phyloP scores from a whole-genome alignment of 148 eudicot genomes.

The Dianthus caryophyllus region DNA sequence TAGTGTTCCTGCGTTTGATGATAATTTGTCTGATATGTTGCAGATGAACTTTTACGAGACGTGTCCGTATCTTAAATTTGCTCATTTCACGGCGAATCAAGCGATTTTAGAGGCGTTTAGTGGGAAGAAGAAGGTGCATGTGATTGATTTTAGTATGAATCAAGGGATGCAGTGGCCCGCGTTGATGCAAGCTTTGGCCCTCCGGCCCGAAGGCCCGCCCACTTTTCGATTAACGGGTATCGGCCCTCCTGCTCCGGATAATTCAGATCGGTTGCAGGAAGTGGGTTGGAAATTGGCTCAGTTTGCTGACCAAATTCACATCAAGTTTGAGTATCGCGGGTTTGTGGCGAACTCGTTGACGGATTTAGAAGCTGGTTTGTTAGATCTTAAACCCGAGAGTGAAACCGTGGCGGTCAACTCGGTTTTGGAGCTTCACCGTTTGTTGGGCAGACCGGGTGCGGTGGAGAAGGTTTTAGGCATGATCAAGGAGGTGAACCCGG shows the following conservation, averaged over 20 bases:
- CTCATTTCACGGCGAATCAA: constrained; percentile 89
- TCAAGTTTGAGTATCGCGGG: constrained; percentile 68
- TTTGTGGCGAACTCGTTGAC: constrained; percentile 60
- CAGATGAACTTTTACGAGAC: constrained; percentile 84
- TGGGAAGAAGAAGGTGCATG: constrained; percentile 55
- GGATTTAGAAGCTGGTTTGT: constrained; percentile 48
- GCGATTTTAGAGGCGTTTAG: constrained; percentile 81
- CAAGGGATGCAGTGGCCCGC: constrained; percentile 99
- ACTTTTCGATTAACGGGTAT: constrained; percentile 67
- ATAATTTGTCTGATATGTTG: constrained; percentile 45
- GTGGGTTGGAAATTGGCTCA: constrained; percentile 84
- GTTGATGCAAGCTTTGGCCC: constrained; percentile 72
- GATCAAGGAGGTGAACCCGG: constrained; percentile 62
- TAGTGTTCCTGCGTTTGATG: constrained; percentile 34
- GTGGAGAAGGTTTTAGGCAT: constrained; percentile 52
- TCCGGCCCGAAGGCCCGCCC: constrained; percentile 78
- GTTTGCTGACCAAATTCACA: constrained; percentile 57
- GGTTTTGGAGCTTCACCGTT: constrained; percentile 67
- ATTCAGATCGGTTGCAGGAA: constrained; percentile 57
- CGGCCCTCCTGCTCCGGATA: constrained; percentile 81
- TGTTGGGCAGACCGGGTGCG: constrained; percentile 49
- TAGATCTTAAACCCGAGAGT: constrained; percentile 19
- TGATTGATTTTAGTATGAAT: constrained; percentile 79
- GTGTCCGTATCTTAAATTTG: constrained; percentile 81
- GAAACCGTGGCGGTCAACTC: constrained; percentile 81